Evolutionary conservation across 1,139 yeast species (phyloP).

Genomic region (Debaryomyces udenii): DNA sequence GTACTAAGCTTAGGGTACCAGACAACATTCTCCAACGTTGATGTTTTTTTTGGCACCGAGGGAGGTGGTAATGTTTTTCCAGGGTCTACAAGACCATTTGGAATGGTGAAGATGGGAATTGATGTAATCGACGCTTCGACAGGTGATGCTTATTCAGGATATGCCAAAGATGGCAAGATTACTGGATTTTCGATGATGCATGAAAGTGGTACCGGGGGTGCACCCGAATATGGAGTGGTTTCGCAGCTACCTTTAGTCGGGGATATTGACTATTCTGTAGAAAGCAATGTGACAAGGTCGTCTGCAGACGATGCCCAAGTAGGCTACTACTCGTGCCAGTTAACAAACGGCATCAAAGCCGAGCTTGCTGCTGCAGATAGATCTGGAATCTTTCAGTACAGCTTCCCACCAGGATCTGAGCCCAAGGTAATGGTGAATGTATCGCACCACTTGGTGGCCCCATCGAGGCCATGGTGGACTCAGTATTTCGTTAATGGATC

Average conservation of each 20-base stretch:
- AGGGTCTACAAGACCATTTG: slow-evolving; percentile 41
- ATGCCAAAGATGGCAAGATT: slow-evolving; percentile 32
- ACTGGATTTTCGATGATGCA: slow-evolving; percentile 43
- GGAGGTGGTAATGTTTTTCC: slow-evolving; percentile 42
- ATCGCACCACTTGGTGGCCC: slow-evolving; percentile 31
- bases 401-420: slow-evolving; percentile 20
- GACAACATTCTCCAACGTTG: slow-evolving; percentile 17
- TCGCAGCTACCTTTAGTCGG: slow-evolving; percentile 32
- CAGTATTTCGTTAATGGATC: slow-evolving; percentile 33
- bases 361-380: slow-evolving; percentile 32
- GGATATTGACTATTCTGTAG: slow-evolving; percentile 19
- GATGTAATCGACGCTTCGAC: slow-evolving; percentile 27
- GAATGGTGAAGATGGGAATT: slow-evolving; percentile 43
- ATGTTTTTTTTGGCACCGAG: slow-evolving; percentile 41
- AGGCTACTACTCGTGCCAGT: slow-evolving; percentile 29
- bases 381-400: slow-evolving; percentile 29
- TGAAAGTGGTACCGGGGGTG: slow-evolving; percentile 45
- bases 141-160: slow-evolving; percentile 39
- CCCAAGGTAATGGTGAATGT: slow-evolving; percentile 27
- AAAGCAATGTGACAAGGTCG: slow-evolving; percentile 18
- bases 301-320: slow-evolving; percentile 25
- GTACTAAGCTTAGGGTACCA: slow-evolving; percentile 1
- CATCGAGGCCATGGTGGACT: slow-evolving; percentile 34
- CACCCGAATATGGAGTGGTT: slow-evolving; percentile 38
- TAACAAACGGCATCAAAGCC: slow-evolving; percentile 24